Conservation (phyloP, 768 basidiomycete genomes). For the Neoboletus magnificus region DNA sequence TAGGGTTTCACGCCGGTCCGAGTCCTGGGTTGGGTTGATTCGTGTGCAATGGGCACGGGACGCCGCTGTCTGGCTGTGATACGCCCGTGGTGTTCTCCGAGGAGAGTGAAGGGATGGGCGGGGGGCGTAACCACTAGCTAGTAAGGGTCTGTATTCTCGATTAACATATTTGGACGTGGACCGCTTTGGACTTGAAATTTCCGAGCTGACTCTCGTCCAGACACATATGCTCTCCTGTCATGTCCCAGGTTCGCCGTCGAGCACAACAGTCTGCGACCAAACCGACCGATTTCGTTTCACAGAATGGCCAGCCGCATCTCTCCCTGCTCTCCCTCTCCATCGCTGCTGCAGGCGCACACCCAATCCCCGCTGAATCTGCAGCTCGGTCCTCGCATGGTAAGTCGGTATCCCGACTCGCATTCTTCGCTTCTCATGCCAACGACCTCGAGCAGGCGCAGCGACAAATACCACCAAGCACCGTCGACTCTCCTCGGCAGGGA, state of each 20-base stretch:
- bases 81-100: background rate
- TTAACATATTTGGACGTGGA: too few species aligned
- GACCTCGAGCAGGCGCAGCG: constrained; percentile 12
- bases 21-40: background rate
- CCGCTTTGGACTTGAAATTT: constrained; percentile 19
- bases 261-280: too few species aligned
- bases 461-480: constrained; percentile 54
- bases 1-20: background rate
- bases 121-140: too few species aligned
- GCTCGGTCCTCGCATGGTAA: constrained; percentile 16
- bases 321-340: constrained; percentile 71
- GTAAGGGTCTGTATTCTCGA: too few species aligned
- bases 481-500: constrained; percentile 66
- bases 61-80: background rate
- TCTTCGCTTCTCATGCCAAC: background rate
- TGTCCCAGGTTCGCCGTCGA: constrained; percentile 20
- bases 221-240: constrained; percentile 14
- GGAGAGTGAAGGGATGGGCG: background rate
- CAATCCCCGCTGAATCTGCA: constrained; percentile 38
- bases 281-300: background rate
- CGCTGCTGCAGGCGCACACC: constrained; percentile 49
- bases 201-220: background rate
- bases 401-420: background rate
- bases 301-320: constrained; percentile 15
- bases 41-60: background rate